A percentile compares a stretch with the other conserved stretches of the same genome.
These are phyloP conservation scores for Rhodotorula sp. DNA, from an alignment of 1,284 basidiomycete genomes.

Conservation along the genomic window DNA sequence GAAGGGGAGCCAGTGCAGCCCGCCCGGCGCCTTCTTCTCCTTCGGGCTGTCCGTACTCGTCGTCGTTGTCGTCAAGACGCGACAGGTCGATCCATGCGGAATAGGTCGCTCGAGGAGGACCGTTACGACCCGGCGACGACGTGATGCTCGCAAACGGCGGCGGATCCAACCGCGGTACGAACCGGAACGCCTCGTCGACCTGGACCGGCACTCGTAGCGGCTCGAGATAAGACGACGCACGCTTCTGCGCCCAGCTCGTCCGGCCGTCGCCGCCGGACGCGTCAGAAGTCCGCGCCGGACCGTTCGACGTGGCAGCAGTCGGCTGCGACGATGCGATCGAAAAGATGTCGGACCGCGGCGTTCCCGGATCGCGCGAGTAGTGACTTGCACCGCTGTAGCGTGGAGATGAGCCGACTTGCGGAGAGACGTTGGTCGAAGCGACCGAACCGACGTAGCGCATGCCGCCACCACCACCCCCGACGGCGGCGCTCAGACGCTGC, in stretches of 20 bases:
- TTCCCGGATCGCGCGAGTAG: slow-evolving; percentile 18
- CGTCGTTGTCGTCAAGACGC: background rate
- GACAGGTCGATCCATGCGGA: slow-evolving; percentile 27
- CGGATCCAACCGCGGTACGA: slow-evolving; percentile 26
- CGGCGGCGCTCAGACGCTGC: background rate
- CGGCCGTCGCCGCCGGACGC: background rate
- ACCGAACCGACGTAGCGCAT: slow-evolving; percentile 30
- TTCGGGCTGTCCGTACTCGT: background rate
- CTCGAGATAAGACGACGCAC: slow-evolving; percentile 17
- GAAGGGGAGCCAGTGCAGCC: slow-evolving; percentile 6
- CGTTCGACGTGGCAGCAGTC: slow-evolving; percentile 7
- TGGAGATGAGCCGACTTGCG: background rate
- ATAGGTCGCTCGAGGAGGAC: slow-evolving; percentile 29
- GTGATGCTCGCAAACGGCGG: slow-evolving; percentile 33
- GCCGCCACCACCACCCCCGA: slow-evolving; percentile 3
- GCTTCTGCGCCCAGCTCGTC: slow-evolving; percentile 7
- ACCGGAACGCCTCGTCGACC: slow-evolving; percentile 31
- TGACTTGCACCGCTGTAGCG: slow-evolving; percentile 6
- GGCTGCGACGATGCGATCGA: slow-evolving; percentile 14
- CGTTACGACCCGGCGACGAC: slow-evolving; percentile 27
- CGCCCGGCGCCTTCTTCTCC: background rate
- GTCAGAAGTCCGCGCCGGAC: background rate
- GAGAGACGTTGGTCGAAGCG: slow-evolving; percentile 10
- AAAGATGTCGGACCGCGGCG: slow-evolving; percentile 8
- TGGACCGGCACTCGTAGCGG: slow-evolving; percentile 16